Conservation (phyloP, 129 eudicot species). For the Saussurea involucrata region DNA sequence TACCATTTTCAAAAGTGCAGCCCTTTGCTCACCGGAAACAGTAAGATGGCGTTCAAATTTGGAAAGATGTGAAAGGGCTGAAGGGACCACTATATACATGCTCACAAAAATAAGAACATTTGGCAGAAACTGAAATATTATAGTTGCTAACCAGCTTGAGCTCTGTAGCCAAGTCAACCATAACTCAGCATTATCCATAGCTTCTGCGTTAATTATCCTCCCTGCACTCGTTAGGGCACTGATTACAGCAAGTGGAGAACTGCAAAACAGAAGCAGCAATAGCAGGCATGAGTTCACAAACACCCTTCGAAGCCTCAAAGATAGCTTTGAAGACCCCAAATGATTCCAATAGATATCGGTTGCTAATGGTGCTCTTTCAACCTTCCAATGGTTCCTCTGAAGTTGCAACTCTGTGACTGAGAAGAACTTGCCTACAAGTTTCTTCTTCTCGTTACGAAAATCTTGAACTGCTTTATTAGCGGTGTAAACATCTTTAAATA, state of each 20-base stretch:
- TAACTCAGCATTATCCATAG: slow-evolving; percentile 79
- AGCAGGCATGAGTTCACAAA: slow-evolving; percentile 75
- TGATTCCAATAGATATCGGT: slow-evolving; percentile 97
- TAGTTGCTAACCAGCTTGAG: slow-evolving; percentile 92
- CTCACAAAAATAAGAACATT: slow-evolving; percentile 92
- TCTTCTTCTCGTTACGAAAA: slow-evolving; percentile 71
- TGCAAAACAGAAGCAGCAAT: slow-evolving; percentile 78
- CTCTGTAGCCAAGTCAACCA: slow-evolving; percentile 97
- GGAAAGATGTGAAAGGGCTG: slow-evolving; percentile 82
- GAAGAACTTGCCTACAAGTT: slow-evolving; percentile 78
- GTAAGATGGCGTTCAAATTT: slow-evolving; percentile 90
- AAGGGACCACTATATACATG: slow-evolving; percentile 89
- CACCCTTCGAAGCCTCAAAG: slow-evolving; percentile 63
- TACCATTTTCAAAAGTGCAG: slow-evolving; percentile 90
- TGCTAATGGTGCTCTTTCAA: slow-evolving; percentile 92
- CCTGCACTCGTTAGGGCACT: slow-evolving; percentile 76
- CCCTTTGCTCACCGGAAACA: slow-evolving; percentile 91
- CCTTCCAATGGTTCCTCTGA: slow-evolving; percentile 95
- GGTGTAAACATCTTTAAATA: slow-evolving; percentile 90
- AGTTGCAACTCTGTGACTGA: slow-evolving; percentile 78
- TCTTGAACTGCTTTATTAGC: slow-evolving; percentile 92
- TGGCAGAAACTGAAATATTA: slow-evolving; percentile 88
- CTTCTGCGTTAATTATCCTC: slow-evolving; percentile 92
- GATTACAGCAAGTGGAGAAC: slow-evolving; percentile 93
- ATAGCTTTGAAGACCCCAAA: slow-evolving; percentile 76